phyloP scores from a whole-genome alignment of 306 rosid genomes.

The Datisca glomerata region DNA sequence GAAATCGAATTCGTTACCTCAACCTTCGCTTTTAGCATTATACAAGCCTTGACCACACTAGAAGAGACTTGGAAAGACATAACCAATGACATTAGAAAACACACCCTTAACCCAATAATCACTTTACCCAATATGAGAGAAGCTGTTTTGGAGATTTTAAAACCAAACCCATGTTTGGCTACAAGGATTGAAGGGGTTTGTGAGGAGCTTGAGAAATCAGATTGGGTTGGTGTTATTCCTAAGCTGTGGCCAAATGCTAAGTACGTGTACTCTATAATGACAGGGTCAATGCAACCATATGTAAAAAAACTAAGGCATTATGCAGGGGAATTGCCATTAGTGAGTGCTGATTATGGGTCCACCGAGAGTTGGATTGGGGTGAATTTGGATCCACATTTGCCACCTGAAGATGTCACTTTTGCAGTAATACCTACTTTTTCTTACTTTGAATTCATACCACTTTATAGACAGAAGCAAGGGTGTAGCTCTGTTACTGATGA shows the following conservation, averaged over 20 bases:
- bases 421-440: conserved; percentile 81
- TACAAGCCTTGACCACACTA: conserved; percentile 48
- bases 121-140: conserved; percentile 26
- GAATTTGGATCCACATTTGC: conserved; percentile 61
- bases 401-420: conserved; percentile 68
- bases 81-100: conserved; percentile 43
- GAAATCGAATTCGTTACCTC: conserved; percentile 74
- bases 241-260: conserved; percentile 81
- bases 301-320: conserved; percentile 65
- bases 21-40: conserved; percentile 65
- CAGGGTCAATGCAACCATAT: conserved; percentile 87
- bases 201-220: conserved; percentile 26
- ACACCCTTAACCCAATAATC: conserved; percentile 34
- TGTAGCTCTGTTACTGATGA: conserved; percentile 25
- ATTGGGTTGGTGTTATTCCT: conserved; percentile 65
- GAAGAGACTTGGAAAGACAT: conserved; percentile 65
- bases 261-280: conserved; percentile 80
- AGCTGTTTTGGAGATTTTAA: conserved; percentile 37
- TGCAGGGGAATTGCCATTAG: conserved; percentile 59
- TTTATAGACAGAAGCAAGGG: conserved; percentile 29
- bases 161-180: conserved; percentile 45
- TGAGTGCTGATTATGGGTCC: conserved; percentile 90
- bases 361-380: conserved; percentile 99
- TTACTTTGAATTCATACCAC: conserved; percentile 89
- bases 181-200: conserved; percentile 32